These are phyloP conservation scores for Fusarium sororula DNA, from an alignment of 2,329 filamentous ascomycete species.

Conservation along the genomic window DNA sequence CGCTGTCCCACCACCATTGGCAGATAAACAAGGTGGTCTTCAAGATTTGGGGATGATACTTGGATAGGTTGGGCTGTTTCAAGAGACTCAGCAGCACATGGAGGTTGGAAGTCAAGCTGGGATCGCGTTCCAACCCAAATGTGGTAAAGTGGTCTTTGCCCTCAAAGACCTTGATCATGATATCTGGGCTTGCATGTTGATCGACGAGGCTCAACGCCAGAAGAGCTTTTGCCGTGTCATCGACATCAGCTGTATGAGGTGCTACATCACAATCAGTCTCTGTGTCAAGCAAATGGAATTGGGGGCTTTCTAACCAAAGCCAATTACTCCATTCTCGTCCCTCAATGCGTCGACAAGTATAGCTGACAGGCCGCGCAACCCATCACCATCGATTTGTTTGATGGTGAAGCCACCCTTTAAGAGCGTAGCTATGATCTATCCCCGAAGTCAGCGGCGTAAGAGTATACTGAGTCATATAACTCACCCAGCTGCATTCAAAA, in stretches of 20 bases:
- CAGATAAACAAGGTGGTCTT: neutral
- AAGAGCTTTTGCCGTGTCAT: neutral
- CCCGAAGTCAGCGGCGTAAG: fast-evolving
- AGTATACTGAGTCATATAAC: fast-evolving
- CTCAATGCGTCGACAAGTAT: fast-evolving
- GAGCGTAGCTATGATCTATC: neutral
- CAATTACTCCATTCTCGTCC: neutral
- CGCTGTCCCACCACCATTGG: neutral
- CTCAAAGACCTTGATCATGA: neutral
- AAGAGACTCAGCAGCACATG: neutral
- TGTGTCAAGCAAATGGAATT: fast-evolving
- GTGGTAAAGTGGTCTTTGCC: neutral
- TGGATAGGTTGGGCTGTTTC: neutral
- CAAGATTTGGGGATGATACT: neutral
- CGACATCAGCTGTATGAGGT: neutral
- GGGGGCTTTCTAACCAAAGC: neutral
- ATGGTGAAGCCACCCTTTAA: neutral
- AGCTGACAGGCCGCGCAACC: neutral
- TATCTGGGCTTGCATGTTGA: neutral
- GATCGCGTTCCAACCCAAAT: neutral
- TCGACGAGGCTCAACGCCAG: neutral
- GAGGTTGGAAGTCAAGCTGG: neutral
- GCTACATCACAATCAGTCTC: neutral
- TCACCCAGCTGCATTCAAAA: slow-evolving; percentile 2
- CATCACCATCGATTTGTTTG: neutral